Evolutionary conservation across 257 asterid genomes (phyloP), one percentile per base, ranked within the genome.

Genomic region (Solanum tarapatanum): DNA sequence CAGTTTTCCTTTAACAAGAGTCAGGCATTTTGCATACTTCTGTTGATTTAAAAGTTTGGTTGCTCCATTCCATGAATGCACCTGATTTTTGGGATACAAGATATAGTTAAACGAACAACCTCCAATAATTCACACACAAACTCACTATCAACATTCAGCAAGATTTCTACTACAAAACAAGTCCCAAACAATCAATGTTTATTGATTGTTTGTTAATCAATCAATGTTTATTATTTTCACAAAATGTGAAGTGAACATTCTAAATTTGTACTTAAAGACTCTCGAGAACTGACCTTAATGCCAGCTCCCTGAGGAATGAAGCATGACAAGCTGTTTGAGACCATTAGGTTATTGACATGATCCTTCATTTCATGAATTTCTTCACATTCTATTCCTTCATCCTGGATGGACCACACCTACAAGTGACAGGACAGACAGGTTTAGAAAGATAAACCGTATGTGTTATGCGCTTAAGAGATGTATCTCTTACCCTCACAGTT

Each of bases 241-340:
- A n/a, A 41, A 77, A 43, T 76, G 10, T 41, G 26, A 41, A n/a
- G 30, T 32, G 12, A 11, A 16, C 28, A 60, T 5, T 37, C 10
- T 9, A 17, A 21, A 82, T 43, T 75, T 60, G 26, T 75, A 33
- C 68, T 80, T 80, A 26, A 80, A 26, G 17, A 24, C 39, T 36
- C 35, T 17, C 28, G 19, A 45, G 66, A 77, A 19, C 58, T 32
- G 91, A 94, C 98, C 98, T 94, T 96, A 88, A 94, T 84, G 24
- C 98, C 98, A 48, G 91, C 90, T 88, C 98, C 98, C 87, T 96
- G 98, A 87, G 98, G 95, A 88, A 94, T 92, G 87, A 92, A 96
- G 92, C 96, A 96, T 16, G 94, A 93, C 17, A 94, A 83, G 90
- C 91, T 94, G 69, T 88, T 93, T 73, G 98, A 92, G 86, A 94